These are phyloP conservation scores for Termitomyces sp. DNA, from an alignment of 768 basidiomycete genomes.

Conservation along the genomic window DNA sequence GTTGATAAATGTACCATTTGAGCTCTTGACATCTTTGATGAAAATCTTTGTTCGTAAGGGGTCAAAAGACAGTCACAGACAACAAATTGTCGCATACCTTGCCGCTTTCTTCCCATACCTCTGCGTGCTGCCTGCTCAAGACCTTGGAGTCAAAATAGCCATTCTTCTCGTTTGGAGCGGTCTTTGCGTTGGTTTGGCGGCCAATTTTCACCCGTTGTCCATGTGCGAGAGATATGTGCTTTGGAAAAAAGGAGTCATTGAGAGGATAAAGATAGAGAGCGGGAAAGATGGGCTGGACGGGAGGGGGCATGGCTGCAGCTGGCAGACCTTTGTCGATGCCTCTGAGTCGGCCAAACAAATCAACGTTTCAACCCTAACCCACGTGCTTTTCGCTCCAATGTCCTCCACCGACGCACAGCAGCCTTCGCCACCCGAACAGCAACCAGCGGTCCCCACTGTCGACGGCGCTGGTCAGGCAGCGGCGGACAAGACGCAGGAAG, in stretches of 20 bases:
- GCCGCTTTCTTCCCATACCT: constrained; percentile 90
- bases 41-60: constrained; percentile 57
- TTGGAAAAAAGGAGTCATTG: constrained; percentile 92
- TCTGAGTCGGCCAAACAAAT: constrained; percentile 14
- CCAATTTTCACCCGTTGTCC: constrained; percentile 85
- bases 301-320: constrained; percentile 24
- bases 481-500: not conserved
- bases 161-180: constrained; percentile 86
- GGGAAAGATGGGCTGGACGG: constrained; percentile 25
- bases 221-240: constrained; percentile 78
- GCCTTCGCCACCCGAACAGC: not conserved
- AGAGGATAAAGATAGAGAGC: constrained; percentile 81
- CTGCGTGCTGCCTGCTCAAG: constrained; percentile 90
- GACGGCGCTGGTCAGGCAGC: not conserved
- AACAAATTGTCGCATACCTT: constrained; percentile 50
- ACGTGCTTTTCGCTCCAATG: not conserved
- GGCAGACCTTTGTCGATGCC: constrained; percentile 9
- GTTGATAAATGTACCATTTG: constrained; percentile 98
- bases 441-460: not conserved
- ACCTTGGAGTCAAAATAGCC: constrained; percentile 97
- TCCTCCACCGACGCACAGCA: not conserved
- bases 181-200: constrained; percentile 93
- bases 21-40: constrained; percentile 98
- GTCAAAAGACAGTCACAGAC: not conserved
- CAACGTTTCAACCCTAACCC: constrained; percentile 16